Evolutionary conservation across 1,139 yeast genomes (phyloP), one percentile per base, ranked within the genome.

Genomic region (Pichia sp.): DNA sequence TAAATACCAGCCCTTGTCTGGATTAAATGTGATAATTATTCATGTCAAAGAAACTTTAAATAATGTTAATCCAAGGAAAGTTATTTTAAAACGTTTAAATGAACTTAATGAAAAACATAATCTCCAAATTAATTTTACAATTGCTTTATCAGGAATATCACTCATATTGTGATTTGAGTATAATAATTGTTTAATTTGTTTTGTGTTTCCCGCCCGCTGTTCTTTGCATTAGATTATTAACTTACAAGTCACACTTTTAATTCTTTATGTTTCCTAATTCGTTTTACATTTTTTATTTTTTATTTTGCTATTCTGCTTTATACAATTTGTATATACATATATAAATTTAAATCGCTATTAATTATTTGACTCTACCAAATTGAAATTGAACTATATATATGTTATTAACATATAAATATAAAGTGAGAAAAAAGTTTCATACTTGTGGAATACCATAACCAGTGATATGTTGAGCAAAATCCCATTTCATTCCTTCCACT

Each of bases 401-500:
- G 24, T 20, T 20, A 4, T 32, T 32, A 11, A 32, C 4, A 6
- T 32, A 32, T 27, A 16, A 28, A 34, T 16, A 35, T 11, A 40
- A 30, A 35, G 24, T 24, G 29, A 35, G 5, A 30, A 28, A 22
- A 26, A 12, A n/a, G n/a, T 29, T 6, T 47, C 50, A 60, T 38
- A 56, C 40, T 44, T 61, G 64, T 20, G 62, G 62, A 12, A 58
- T 47, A 48, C 97, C 97, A 64, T 92, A 92, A 47, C 98, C 98
- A 55, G 75, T 76, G 59, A 92, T 86, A 58, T 82, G 82, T 61
- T 78, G 75, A 20, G 98, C 98, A 70, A 90, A 90, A 53, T 77
- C 77, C 99, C 99, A 94, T 56, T 80, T 81, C 82, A 86, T 90
- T 57, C 78, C 76, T 59, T 80, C 82, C 52, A 84, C 78, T 56